Base-by-base conservation (phyloP, 1,284 basidiomycete species). In the Peniophora sp. region DNA sequence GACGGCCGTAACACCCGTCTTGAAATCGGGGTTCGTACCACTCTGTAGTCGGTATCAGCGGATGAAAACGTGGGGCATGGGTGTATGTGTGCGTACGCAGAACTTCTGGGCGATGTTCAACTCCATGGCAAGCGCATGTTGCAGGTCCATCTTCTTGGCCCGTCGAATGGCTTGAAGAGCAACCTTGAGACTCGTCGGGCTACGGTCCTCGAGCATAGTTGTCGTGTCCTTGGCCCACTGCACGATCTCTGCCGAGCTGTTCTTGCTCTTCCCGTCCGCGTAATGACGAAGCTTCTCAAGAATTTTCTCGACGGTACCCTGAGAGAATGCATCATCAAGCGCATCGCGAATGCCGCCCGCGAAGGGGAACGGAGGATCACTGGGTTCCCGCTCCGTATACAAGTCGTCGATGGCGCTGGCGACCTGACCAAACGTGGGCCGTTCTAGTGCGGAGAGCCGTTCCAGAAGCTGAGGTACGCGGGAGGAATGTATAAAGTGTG, bases 111-210 rank as follows among this genome's bases (percentile, higher is more conserved):
- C 88, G 58, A 94, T 84, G 58, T 77, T 79, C 61, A 88, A 69
- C 65, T 95, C 93, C 82, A 90, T 92, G 58, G 86, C 71, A 53
- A 97, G 72, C 3, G 80, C 82, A 53, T 88, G 74, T 20, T 77
- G 72, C 45, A 97, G 71, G 16, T 75, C 67, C 67, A 85, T 69
- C 2, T 70, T 66, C 61, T 74, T 79, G 14, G 90, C 92, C 54
- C 74, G 72, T 48, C 88, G 81, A 55, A 94, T 79, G 11, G 89
- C 89, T 58, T 78, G 70, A 17, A 97, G 73, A 17, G 93, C 81
- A 24, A 97, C 85, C 63, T 89, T 91, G 61, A 97, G 75, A 60
- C 92, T 94, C 2, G 93, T 96, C 3, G 94, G 94, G 64, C 91
- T 93, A 49, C 92, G 81, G 56, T 78, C 60, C 45, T 81, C 70